Conservation (phyloP, 805 yeast species). For the Scheffersomyces coipomensis region DNA sequence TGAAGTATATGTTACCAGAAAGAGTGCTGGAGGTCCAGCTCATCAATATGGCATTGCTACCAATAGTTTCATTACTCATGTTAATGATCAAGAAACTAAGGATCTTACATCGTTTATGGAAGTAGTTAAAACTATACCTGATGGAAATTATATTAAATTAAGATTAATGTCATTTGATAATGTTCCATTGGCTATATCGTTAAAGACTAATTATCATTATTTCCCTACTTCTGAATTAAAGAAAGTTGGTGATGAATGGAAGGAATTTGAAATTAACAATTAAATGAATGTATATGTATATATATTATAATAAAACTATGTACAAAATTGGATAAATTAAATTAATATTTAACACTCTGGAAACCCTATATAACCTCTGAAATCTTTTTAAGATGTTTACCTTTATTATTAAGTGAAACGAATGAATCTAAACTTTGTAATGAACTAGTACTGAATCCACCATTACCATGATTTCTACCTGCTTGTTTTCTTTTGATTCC, state of each 20-base stretch:
- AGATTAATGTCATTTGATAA: constrained; percentile 83
- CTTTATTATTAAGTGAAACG: constrained; percentile 48
- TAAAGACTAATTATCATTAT: constrained; percentile 86
- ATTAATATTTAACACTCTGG: not conserved
- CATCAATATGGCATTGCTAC: constrained; percentile 74
- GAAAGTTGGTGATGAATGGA: constrained; percentile 31
- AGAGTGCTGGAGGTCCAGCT: constrained; percentile 83
- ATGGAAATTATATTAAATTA: constrained; percentile 76
- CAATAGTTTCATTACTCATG: constrained; percentile 86
- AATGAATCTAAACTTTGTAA: constrained; percentile 61
- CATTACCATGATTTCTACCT: constrained; percentile 91
- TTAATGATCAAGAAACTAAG: constrained; percentile 72
- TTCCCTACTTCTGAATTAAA: constrained; percentile 70
- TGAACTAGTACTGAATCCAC: constrained; percentile 73
- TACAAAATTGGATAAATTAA: not conserved
- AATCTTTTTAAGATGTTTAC: constrained; percentile 59
- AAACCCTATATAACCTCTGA: constrained; percentile 27
- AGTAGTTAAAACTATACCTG: constrained; percentile 70
- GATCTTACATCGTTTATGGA: constrained; percentile 65
- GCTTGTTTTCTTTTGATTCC: constrained; percentile 60
- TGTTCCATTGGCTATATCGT: constrained; percentile 80
- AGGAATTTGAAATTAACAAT: not conserved
- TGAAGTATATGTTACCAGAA: constrained; percentile 75
- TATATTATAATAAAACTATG: not conserved
- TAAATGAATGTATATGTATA: not conserved